Base-by-base conservation (phyloP, 164 flowering plant species). In the Stephania yunnanensis region DNA sequence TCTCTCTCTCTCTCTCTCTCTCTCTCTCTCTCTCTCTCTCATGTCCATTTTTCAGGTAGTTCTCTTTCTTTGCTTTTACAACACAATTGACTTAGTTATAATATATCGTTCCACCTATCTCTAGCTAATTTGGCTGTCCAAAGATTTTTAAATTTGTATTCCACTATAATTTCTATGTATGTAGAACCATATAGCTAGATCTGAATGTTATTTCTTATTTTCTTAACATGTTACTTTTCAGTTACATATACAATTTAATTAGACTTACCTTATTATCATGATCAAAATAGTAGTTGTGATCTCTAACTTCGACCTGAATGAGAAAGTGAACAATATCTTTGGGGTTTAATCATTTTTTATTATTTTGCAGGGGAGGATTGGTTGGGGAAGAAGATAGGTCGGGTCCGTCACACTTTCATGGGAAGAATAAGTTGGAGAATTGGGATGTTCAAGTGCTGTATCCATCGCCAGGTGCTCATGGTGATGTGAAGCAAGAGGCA, bases 401-500 rank as follows among this genome's bases (percentile, higher is more conserved):
- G 7, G 68, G 55, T 50, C 10, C 53, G 70, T 25, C 77, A 84
- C 15, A 50, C 46, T 76, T 76, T 71, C 85, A 87, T 58, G 76
- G 74, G 0, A 90, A 84, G 80, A 88, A 25, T 25, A 25, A 84
- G 84, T 17, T 83, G 74, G 88, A 87, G 73, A 87, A 84, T 78
- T 89, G 93, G 92, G 91, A 86, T 50, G 88, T 87, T 6, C 90
- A 88, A 79, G 75, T 83, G 63, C 25, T 84, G 25, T 84, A 79
- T 76, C 81, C 85, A 11, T 66, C 86, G 42, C 68, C 81, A 64
- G 78, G 63, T 80, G 74, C 52, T 77, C 70, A 65, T 55, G 84
- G 69, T 64, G 87, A 86, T 77, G 86, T 90, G 36, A 91, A 90
- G 84, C 86, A 88, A 83, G 94, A 93, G 73, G 69, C 73, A 71